phyloP scores from a whole-genome alignment of 2,329 filamentous ascomycete genomes.

The Ophiostoma perfectum region DNA sequence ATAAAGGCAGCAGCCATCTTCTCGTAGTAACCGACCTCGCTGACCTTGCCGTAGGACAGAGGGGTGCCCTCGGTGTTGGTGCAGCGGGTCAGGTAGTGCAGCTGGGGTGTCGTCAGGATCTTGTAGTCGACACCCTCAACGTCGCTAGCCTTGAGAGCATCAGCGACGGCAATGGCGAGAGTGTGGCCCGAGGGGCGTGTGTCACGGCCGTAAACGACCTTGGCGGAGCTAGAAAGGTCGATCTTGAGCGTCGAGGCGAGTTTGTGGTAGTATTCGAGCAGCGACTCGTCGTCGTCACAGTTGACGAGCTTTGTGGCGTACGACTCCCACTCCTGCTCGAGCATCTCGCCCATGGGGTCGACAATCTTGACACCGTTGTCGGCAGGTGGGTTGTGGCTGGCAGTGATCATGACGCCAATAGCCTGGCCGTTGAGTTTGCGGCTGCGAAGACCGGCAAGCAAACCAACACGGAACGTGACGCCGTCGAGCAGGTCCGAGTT shows the following conservation, averaged over 20 bases:
- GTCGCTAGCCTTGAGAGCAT: conserved; percentile 70
- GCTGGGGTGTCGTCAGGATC: conserved; percentile 90
- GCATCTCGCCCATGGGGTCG: conserved; percentile 96
- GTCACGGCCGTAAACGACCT: conserved; percentile 85
- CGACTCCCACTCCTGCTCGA: conserved; percentile 89
- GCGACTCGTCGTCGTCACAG: conserved; percentile 65
- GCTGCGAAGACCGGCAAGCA: conserved; percentile 82
- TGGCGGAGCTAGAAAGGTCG: conserved; percentile 62
- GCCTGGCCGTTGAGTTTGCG: conserved; percentile 84
- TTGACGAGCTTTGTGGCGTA: conserved; percentile 89
- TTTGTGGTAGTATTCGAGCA: conserved; percentile 69
- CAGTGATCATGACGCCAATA: conserved; percentile 95
- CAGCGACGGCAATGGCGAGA: conserved; percentile 71
- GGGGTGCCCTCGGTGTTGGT: conserved; percentile 87
- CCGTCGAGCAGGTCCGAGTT: conserved; percentile 77
- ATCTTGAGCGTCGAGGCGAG: conserved; percentile 72
- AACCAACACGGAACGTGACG: conserved; percentile 85
- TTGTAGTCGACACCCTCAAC: conserved; percentile 79
- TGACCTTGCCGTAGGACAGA: conserved; percentile 81
- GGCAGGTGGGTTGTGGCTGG: conserved; percentile 82
- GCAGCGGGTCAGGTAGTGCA: conserved; percentile 93
- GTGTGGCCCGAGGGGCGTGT: conserved; percentile 86
- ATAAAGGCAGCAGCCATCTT: conserved; percentile 84
- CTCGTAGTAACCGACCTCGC: conserved; percentile 89
- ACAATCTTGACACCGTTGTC: conserved; percentile 96